These are phyloP conservation scores for Cryptococcus hybrid DNA, from an alignment of 1,284 basidiomycete species.

Conservation along the genomic window DNA sequence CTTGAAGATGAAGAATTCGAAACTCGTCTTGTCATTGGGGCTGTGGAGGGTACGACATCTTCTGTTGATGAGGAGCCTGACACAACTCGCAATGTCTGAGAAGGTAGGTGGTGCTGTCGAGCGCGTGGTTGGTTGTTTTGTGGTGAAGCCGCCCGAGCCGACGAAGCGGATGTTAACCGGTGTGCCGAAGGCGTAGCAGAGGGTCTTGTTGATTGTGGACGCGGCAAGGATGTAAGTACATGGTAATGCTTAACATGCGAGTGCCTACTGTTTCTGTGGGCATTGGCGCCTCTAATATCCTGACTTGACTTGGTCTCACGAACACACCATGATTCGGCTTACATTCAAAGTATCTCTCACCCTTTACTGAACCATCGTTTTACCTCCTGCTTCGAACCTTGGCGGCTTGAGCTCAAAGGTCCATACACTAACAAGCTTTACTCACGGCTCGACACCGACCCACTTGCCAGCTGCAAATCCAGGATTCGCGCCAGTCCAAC, in stretches of 20 bases:
- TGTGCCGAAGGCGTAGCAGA: slow-evolving; percentile 27
- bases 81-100: slow-evolving; percentile 3
- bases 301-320: slow-evolving; percentile 84
- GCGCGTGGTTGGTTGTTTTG: slow-evolving; percentile 7
- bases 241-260: neutral
- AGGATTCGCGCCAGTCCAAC: slow-evolving; percentile 79
- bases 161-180: slow-evolving; percentile 14
- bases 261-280: slow-evolving; percentile 4
- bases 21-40: neutral
- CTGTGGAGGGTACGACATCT: neutral
- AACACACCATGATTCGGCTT: slow-evolving; percentile 80
- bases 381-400: slow-evolving; percentile 66
- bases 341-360: slow-evolving; percentile 81
- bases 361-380: slow-evolving; percentile 93
- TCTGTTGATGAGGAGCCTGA: slow-evolving; percentile 1
- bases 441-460: slow-evolving; percentile 85
- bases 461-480: slow-evolving; percentile 86
- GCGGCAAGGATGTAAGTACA: slow-evolving; percentile 9
- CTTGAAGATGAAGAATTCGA: too few species aligned
- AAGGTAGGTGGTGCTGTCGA: slow-evolving; percentile 9
- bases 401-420: neutral
- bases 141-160: slow-evolving; percentile 18
- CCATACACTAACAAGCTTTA: slow-evolving; percentile 1
- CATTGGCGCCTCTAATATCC: slow-evolving; percentile 49
- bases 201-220: slow-evolving; percentile 19